Evolutionary conservation across 2,329 filamentous ascomycete species (phyloP), one percentile per base, ranked within the genome.

Genomic region (Botryosphaeria agaves): DNA sequence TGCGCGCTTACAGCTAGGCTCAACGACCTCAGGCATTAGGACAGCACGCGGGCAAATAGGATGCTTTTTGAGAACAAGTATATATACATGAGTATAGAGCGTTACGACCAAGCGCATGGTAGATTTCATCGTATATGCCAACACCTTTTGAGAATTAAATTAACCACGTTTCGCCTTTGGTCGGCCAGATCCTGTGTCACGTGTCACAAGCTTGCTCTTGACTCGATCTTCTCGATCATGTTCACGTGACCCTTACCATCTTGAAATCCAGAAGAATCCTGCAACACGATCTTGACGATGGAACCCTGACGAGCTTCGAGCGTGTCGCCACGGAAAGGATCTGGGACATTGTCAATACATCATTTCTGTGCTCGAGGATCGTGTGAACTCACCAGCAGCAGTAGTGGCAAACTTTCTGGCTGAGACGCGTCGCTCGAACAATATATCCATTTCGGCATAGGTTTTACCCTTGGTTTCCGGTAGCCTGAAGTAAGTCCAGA

Each of bases 381-480:
- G n/a, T n/a, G 21, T 12, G 21, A 29, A 29, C n/a, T 12, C 14
- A 47, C 72, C 62, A 2, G 72, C 61, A 20, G 59, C 38, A 0
- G 67, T 68, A 17, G 38, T 52, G 1, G 71, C 66, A 48, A 89
- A 91, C 44, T 83, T 76, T 42, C 82, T 63, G 5, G 81, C 79
- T 39, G 66, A 65, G 14, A 87, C 58, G 1, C 66, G 60, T 36
- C 69, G 65, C 56, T 92, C 80, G 44, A 93, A 93, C 29, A 93
- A 61, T 29, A 91, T 45, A 49, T 93, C 83, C 33, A 93, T 59
- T 53, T 93, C 84, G 5, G 82, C 84, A 46, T 87, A 93, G 0
- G 79, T 78, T 25, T 83, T 72, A 7, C 80, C 84, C 3, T 60
- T 61, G 0, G 84, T 82, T 48, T 93, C 83, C 0, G 84, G 84